Conservation (phyloP, 1,284 basidiomycete genomes). For the Amylostereum areolatum region DNA sequence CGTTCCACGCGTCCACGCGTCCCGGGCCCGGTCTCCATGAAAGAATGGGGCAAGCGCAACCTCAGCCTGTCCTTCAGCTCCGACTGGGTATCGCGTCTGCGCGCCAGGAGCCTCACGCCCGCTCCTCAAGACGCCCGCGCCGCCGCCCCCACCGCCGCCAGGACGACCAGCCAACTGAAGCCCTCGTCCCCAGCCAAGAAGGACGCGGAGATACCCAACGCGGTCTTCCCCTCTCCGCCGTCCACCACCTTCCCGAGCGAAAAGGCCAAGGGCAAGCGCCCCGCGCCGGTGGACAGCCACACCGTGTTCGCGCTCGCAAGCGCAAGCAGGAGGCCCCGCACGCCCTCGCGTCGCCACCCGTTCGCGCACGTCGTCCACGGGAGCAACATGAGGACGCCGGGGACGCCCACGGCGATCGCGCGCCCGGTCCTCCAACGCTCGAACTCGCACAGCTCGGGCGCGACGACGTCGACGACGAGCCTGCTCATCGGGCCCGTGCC, state of each 20-base stretch:
- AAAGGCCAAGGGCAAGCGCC: neutral
- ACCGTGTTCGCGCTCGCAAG: neutral
- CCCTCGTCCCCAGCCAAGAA: conserved; percentile 3
- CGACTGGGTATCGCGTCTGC: conserved; percentile 42
- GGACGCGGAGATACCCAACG: neutral
- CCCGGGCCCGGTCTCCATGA: conserved; percentile 25
- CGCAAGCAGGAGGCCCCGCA: neutral
- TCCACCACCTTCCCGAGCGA: neutral
- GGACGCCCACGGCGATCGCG: conserved; percentile 5
- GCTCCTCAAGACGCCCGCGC: conserved; percentile 4
- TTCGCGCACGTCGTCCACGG: neutral
- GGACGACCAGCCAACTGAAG: neutral
- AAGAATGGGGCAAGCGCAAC: conserved; percentile 49
- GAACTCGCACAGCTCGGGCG: conserved; percentile 35
- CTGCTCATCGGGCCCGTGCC: conserved; percentile 26
- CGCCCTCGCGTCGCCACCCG: neutral
- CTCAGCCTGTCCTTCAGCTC: conserved; percentile 41
- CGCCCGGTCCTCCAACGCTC: conserved; percentile 37
- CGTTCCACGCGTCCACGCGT: conserved; percentile 13
- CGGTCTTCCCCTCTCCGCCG: neutral
- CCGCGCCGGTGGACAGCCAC: neutral
- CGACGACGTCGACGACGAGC: conserved; percentile 2
- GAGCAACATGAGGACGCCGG: conserved; percentile 5
- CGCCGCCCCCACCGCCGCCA: neutral
- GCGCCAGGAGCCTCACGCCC: conserved; percentile 28